Percentiles rank a stretch among this genome's conserved stretches.
phyloP scores from a whole-genome alignment of 495 filamentous ascomycete species.

The Trichoderma gamsii region DNA sequence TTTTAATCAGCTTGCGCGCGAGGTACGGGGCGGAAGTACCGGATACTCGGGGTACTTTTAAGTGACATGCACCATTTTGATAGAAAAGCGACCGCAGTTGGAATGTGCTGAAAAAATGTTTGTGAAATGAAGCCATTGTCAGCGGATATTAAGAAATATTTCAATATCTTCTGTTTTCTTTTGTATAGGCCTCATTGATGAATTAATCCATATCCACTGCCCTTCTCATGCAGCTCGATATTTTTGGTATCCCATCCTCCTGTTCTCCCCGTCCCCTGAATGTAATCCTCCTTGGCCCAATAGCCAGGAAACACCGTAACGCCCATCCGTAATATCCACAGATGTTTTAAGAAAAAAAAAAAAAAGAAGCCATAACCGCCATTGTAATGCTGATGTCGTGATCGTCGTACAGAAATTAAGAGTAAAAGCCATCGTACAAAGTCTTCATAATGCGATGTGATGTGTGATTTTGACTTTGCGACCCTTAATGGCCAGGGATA shows the following conservation, averaged over 20 bases:
- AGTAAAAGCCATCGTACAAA: not conserved
- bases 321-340: not conserved
- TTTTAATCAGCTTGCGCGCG: not conserved
- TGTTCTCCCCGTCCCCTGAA: no score
- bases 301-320: not conserved
- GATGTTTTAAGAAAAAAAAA: not conserved
- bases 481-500: constrained; percentile 29
- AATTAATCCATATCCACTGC: no score
- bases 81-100: not conserved
- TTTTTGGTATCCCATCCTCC: no score
- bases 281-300: not conserved
- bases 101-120: not conserved
- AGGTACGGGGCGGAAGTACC: constrained; percentile 4
- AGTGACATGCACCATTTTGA: not conserved
- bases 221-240: no score
- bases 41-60: not conserved
- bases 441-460: not conserved
- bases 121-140: no score
- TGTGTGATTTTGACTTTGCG: not conserved
- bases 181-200: no score
- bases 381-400: not conserved
- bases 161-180: not conserved
- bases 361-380: not conserved
- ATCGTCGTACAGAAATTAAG: not conserved
- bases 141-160: no score